These are phyloP conservation scores for Leptodontidium sp. DNA, from an alignment of 2,329 filamentous ascomycete genomes.

Conservation along the genomic window DNA sequence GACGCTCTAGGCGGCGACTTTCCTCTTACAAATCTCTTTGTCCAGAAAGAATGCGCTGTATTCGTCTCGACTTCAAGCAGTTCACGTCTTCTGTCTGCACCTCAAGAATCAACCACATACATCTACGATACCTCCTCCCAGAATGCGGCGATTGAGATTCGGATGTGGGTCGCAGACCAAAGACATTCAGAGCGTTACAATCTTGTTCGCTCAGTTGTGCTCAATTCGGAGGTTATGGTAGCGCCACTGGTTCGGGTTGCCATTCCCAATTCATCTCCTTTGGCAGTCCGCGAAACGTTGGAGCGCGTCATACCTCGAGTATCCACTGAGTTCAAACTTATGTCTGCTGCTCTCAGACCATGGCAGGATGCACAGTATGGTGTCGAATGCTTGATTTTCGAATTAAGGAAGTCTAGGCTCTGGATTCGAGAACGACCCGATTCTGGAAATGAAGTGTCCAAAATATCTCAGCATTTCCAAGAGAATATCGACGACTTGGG, in stretches of 20 bases:
- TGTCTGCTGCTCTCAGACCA: background rate
- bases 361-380: background rate
- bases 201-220: background rate
- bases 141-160: background rate
- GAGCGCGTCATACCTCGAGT: background rate
- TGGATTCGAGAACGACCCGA: background rate
- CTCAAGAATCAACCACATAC: background rate
- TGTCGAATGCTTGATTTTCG: background rate
- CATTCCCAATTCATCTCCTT: background rate
- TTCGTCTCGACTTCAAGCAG: constrained; percentile 3
- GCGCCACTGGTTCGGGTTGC: background rate
- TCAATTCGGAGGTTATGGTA: constrained; percentile 7
- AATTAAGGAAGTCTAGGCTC: background rate
- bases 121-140: constrained; percentile 1
- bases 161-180: background rate
- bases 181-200: background rate
- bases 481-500: background rate
- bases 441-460: background rate
- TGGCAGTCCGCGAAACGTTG: background rate
- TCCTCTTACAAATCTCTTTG: background rate
- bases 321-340: background rate
- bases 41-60: constrained; percentile 5
- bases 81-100: background rate
- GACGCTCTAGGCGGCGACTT: background rate
- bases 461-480: background rate